Percentiles rank a stretch among this genome's conserved stretches.
phyloP scores from a whole-genome alignment of 306 rosid species.

The Vigna hirtella region DNA sequence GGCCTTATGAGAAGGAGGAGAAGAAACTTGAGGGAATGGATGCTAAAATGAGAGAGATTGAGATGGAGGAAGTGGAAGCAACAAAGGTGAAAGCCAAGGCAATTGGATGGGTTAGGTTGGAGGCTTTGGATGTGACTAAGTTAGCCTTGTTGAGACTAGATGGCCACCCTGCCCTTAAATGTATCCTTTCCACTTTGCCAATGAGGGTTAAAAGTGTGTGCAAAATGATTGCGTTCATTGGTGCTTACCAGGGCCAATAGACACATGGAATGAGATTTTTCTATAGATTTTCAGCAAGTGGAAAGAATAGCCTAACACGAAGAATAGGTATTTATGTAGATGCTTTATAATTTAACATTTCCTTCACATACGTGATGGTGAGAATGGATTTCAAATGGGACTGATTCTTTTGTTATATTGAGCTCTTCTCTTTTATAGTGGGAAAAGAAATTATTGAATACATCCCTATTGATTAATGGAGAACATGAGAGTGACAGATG shows the following conservation, averaged over 20 bases:
- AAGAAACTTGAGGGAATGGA: slow-evolving; percentile 54
- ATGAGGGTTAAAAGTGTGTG: too few relatives aligned
- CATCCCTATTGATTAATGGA: slow-evolving; percentile 15
- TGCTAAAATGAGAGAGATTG: slow-evolving; percentile 43
- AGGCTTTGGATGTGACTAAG: slow-evolving; percentile 6
- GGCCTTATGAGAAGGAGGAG: slow-evolving; percentile 54
- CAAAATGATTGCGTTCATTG: too few relatives aligned
- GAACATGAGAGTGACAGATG: slow-evolving; percentile 3
- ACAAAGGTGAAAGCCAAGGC: slow-evolving; percentile 48
- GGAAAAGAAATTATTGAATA: not conserved
- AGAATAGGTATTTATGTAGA: slow-evolving; percentile 1
- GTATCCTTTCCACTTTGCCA: too few relatives aligned
- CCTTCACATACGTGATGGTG: not conserved
- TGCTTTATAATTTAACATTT: not conserved
- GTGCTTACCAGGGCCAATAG: too few relatives aligned
- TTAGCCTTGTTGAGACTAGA: too few relatives aligned
- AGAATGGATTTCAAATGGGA: not conserved
- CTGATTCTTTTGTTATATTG: not conserved
- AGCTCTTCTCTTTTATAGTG: not conserved
- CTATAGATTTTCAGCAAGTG: too few relatives aligned
- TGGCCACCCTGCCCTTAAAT: too few relatives aligned
- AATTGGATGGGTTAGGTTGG: slow-evolving; percentile 48
- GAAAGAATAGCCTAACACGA: too few relatives aligned
- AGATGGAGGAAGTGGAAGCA: slow-evolving; percentile 58
- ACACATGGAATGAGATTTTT: too few relatives aligned